Conservation (phyloP, 805 yeast species). For the Pichia phayaonensis region DNA sequence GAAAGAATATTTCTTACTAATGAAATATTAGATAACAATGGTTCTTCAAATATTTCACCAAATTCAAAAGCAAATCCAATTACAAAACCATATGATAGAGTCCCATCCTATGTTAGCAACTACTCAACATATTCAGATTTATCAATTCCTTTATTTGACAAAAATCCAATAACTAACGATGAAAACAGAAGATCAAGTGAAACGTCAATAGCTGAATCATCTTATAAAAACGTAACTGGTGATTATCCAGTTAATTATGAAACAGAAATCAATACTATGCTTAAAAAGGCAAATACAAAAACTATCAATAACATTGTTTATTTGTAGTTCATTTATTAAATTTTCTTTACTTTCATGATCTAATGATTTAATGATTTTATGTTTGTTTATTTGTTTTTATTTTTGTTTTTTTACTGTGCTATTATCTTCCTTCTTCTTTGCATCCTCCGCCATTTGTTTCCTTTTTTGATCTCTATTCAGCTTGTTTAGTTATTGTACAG, state of each 20-base stretch:
- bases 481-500: no score
- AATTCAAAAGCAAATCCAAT: background rate
- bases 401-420: no score
- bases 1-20: background rate
- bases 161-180: background rate
- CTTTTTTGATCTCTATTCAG: no score
- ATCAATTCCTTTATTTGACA: background rate
- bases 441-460: no score
- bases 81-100: background rate
- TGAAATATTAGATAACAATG: background rate
- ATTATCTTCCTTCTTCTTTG: no score
- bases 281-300: conserved; percentile 13
- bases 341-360: background rate
- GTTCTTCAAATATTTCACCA: background rate
- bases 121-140: background rate
- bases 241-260: conserved; percentile 3
- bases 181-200: background rate
- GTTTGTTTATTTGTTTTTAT: background rate
- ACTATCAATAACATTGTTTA: conserved; percentile 15
- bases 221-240: background rate
- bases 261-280: conserved; percentile 10
- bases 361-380: background rate
- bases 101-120: background rate
- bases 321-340: background rate
- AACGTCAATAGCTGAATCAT: background rate